phyloP scores from a whole-genome alignment of 305 asterid genomes.

The Fraxinus xanthoxyloides region DNA sequence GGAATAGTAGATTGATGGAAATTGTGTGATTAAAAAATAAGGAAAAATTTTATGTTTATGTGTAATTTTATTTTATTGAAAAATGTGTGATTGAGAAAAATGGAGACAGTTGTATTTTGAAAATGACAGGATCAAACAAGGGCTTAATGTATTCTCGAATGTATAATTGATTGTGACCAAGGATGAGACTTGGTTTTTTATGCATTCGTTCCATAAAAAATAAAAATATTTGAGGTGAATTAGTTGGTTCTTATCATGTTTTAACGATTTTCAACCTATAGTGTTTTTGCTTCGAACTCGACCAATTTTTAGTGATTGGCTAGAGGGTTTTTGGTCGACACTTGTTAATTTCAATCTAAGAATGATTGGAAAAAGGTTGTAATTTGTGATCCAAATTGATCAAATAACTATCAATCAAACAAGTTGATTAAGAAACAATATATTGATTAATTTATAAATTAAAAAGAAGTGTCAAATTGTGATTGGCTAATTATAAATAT shows the following conservation, averaged over 20 bases:
- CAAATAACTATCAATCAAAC: neutral
- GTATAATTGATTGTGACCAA: neutral
- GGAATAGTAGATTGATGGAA: no score
- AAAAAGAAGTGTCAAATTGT: neutral
- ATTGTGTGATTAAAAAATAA: no score
- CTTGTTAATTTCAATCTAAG: neutral
- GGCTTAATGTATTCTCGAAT: neutral
- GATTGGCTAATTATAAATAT: neutral
- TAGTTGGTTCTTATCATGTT: neutral
- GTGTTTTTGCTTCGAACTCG: no score
- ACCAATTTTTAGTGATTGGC: neutral
- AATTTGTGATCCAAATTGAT: neutral
- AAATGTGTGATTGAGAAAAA: no score
- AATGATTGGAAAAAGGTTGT: neutral
- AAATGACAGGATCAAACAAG: no score
- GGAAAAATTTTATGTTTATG: no score
- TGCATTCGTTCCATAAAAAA: neutral
- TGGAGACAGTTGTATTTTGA: no score
- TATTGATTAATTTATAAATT: no score
- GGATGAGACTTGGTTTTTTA: neutral
- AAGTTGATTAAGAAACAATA: neutral
- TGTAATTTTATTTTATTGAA: no score
- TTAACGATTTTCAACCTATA: neutral
- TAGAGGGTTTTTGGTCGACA: neutral
- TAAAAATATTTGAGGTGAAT: neutral